phyloP scores from a whole-genome alignment of 805 yeast genomes.

The Saccharomycopsis schoenii region DNA sequence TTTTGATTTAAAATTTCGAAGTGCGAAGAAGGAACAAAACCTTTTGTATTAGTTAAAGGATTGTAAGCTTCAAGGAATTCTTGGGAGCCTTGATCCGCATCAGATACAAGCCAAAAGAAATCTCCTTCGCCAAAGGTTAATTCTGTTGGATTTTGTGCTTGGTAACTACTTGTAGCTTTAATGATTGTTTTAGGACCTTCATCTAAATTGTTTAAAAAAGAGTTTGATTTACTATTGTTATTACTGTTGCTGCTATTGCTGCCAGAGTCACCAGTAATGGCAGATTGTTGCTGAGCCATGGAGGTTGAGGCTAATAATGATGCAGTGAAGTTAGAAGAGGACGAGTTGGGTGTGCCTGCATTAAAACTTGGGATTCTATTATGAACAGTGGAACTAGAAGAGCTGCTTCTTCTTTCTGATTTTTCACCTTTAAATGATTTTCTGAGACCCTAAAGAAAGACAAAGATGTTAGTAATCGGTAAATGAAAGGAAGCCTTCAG shows the following conservation, averaged over 20 bases:
- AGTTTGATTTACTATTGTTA: conserved; percentile 15
- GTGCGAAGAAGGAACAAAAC: conserved; percentile 79
- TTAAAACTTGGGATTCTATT: background rate
- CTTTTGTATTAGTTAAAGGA: conserved; percentile 66
- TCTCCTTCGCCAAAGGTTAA: conserved; percentile 73
- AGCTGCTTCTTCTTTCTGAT: conserved; percentile 16
- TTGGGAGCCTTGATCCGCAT: conserved; percentile 36
- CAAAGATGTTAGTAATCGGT: background rate
- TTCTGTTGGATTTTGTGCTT: conserved; percentile 49
- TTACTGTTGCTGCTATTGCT: conserved; percentile 8
- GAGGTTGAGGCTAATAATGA: conserved; percentile 3
- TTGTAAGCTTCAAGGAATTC: conserved; percentile 84
- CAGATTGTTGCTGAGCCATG: background rate
- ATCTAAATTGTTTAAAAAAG: conserved; percentile 19
- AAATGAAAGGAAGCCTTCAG: no score
- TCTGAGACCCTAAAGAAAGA: conserved; percentile 23
- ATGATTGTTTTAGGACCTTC: conserved; percentile 74
- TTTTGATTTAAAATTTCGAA: conserved; percentile 55
- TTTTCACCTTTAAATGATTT: conserved; percentile 27
- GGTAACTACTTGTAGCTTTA: conserved; percentile 68
- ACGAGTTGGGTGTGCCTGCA: conserved; percentile 14
- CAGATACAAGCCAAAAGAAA: conserved; percentile 71
- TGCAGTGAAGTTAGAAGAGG: conserved; percentile 9
- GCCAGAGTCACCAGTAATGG: background rate
- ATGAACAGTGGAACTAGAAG: background rate